Evolutionary conservation across 2,329 filamentous ascomycete genomes (phyloP).

Genomic region (Cytospora chrysosperma): DNA sequence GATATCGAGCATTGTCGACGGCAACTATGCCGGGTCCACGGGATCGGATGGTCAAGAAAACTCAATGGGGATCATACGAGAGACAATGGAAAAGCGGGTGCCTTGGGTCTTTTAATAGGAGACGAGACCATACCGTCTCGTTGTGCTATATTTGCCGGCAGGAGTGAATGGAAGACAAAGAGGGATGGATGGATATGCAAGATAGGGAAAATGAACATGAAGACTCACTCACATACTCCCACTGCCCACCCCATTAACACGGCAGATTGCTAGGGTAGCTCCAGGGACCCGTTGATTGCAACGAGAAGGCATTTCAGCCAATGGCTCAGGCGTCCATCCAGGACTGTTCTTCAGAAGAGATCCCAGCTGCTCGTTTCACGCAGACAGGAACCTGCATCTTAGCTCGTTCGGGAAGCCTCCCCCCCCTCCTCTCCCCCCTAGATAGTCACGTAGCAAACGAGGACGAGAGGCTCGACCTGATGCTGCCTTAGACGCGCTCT

Average conservation of each 20-base stretch:
- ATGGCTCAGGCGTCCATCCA: conserved; percentile 13
- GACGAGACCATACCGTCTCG: not conserved
- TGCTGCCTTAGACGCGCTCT: conserved; percentile 12
- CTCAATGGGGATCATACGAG: not conserved
- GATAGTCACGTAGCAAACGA: conserved; percentile 1
- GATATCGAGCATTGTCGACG: conserved; percentile 22
- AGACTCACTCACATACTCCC: conserved; percentile 2
- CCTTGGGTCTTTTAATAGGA: conserved; percentile 19
- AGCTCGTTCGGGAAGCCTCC: conserved; percentile 11
- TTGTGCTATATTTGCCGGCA: conserved; percentile 5
- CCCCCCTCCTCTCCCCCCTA: not conserved
- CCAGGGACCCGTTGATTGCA: conserved; percentile 9
- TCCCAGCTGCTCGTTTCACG: conserved; percentile 18
- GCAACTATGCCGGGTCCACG: conserved; percentile 19
- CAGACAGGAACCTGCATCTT: conserved; percentile 15
- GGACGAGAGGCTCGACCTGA: not conserved
- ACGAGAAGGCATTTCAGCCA: conserved; percentile 13
- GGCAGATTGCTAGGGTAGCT: conserved; percentile 7
- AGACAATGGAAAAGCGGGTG: conserved; percentile 14
- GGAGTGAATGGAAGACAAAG: conserved; percentile 1
- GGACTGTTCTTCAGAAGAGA: conserved; percentile 15
- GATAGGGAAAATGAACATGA: conserved; percentile 1
- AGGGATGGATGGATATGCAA: not conserved
- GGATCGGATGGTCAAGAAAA: conserved; percentile 7
- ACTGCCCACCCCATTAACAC: not conserved